These are phyloP conservation scores for Sanguinoderma infundibulare DNA, from an alignment of 1,284 basidiomycete genomes.

Conservation along the genomic window DNA sequence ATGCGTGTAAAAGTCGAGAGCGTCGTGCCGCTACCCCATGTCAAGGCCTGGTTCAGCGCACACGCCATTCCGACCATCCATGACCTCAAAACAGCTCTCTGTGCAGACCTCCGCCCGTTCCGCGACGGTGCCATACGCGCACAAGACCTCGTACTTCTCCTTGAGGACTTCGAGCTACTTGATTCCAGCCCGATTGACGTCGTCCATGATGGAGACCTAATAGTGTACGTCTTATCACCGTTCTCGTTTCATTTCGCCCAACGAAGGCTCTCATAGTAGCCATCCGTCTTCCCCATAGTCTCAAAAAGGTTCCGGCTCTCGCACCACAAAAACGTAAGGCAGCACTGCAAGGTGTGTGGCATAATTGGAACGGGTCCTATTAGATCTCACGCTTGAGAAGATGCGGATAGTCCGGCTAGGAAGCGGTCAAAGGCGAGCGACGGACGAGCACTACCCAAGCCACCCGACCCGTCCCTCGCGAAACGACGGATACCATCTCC, in stretches of 20 bases:
- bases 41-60: slow-evolving; percentile 49
- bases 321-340: slow-evolving; percentile 25
- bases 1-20: slow-evolving; percentile 49
- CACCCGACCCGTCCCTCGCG: neutral
- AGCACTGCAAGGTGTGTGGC: slow-evolving; percentile 11
- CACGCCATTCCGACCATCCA: slow-evolving; percentile 29
- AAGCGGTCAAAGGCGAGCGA: slow-evolving; percentile 24
- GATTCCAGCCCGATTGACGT: slow-evolving; percentile 43
- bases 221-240: slow-evolving; percentile 38
- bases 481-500: neutral
- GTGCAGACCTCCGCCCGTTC: slow-evolving; percentile 31
- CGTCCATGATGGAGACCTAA: slow-evolving; percentile 48
- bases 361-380: neutral
- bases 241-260: slow-evolving; percentile 2
- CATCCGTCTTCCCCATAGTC: slow-evolving; percentile 14
- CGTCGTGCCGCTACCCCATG: slow-evolving; percentile 40
- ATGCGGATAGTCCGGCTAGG: slow-evolving; percentile 11
- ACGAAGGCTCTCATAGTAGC: slow-evolving; percentile 30
- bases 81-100: slow-evolving; percentile 36
- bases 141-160: slow-evolving; percentile 36
- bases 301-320: slow-evolving; percentile 19
- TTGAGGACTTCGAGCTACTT: slow-evolving; percentile 52
- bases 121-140: slow-evolving; percentile 22
- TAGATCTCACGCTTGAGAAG: neutral
- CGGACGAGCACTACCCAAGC: neutral